phyloP scores from a whole-genome alignment of 345 rosid species.

The Citropsis articulata region DNA sequence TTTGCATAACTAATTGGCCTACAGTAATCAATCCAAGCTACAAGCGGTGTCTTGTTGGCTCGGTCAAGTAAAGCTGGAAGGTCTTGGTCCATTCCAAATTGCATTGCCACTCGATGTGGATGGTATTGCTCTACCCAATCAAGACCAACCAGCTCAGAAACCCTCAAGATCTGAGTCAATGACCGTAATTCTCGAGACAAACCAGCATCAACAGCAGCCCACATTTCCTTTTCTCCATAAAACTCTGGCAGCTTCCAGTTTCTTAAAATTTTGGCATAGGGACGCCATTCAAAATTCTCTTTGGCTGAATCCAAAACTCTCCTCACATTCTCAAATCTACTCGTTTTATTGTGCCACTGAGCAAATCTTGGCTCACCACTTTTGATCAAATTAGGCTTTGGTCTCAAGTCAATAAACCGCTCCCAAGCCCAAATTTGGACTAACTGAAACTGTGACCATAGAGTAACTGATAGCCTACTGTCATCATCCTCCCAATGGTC shows the following conservation, averaged over 20 bases:
- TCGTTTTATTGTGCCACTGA: constrained; percentile 26
- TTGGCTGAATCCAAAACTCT: constrained; percentile 25
- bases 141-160: background rate
- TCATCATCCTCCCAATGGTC: background rate
- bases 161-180: constrained; percentile 4
- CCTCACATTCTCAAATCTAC: constrained; percentile 12
- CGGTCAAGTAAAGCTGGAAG: constrained; percentile 4
- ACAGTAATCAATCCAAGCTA: background rate
- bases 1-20: constrained; percentile 4
- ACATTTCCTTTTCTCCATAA: background rate
- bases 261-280: constrained; percentile 6
- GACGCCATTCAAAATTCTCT: constrained; percentile 26
- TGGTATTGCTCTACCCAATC: constrained; percentile 1
- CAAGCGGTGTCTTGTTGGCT: background rate
- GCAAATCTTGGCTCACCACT: constrained; percentile 31
- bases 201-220: background rate
- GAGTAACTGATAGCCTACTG: background rate
- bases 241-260: background rate
- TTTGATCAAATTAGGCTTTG: constrained; percentile 23
- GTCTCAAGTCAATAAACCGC: constrained; percentile 31
- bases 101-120: constrained; percentile 15
- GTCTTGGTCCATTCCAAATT: constrained; percentile 16
- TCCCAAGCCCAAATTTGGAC: constrained; percentile 45
- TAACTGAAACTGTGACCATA: constrained; percentile 32
- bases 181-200: background rate